Evolutionary conservation across 78 protist species (phyloP), one percentile per base, ranked within the genome.

Genomic region (Tieghemostelium lacteum): DNA sequence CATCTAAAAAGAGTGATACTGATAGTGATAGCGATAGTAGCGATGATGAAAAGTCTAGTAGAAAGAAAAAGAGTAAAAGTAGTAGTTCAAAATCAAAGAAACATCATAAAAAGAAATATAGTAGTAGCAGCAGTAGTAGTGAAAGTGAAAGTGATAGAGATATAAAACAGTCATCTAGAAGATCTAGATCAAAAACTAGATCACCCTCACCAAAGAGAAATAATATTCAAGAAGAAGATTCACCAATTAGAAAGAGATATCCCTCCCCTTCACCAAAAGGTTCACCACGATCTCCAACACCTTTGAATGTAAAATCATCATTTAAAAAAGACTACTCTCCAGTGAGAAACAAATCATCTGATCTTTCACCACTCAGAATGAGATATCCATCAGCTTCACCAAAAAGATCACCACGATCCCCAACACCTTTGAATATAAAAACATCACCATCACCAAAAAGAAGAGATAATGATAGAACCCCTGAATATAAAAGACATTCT

Each of bases 381-480:
- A 63, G 49, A 49, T 8, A 33, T 8, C 28, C 65, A 37, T 6
- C 60, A 67, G 0, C 75, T 28, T 5, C 20, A 6, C 24, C 0
- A 28, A 62, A 73, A 20, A 17, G 16, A 58, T 37, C 66, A 55
- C 29, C 50, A 8, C 20, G 70, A 22, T 62, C 85, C 54, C 71
- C 71, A 74, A 57, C 66, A 61, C n/a, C 67, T 20, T 65, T 64
- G 52, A 49, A 24, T 45, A 24, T 1, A 42, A 61, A 28, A 60
- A 62, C 86, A 0, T 22, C 62, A 24, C 45, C 86, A 40, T 63
- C 72, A 31, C 67, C 70, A 75, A 37, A 70, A 67, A 20, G 31
- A 6, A 64, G 54, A 45, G 31, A 29, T 19, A 17, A 26, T n/a
- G 67, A 42, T 14, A 36, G n/a, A n/a, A n/a, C n/a, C n/a, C n/a